phyloP scores from a whole-genome alignment of 768 basidiomycete genomes.

The Tricholoma matsutake region DNA sequence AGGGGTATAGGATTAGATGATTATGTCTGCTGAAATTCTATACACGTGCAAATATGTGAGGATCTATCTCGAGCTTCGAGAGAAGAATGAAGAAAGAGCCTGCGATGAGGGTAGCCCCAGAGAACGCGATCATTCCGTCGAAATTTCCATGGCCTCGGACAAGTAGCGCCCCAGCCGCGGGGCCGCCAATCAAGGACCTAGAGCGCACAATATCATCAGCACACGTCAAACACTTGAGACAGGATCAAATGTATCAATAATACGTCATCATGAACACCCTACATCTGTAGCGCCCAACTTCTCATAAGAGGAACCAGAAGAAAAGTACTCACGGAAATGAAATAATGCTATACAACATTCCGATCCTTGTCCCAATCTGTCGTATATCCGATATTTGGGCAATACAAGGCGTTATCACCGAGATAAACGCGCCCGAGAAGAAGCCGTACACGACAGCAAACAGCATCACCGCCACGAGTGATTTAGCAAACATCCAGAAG shows the following conservation, averaged over 20 bases:
- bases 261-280: not conserved
- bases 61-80: slow-evolving; percentile 45
- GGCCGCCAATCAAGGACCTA: slow-evolving; percentile 64
- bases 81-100: slow-evolving; percentile 58
- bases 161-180: slow-evolving; percentile 59
- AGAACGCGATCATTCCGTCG: slow-evolving; percentile 53
- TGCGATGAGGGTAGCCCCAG: slow-evolving; percentile 54
- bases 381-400: slow-evolving; percentile 59
- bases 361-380: slow-evolving; percentile 62
- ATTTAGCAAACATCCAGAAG: slow-evolving; percentile 51
- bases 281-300: not conserved
- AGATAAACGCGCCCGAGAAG: slow-evolving; percentile 65
- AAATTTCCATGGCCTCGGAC: slow-evolving; percentile 40
- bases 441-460: slow-evolving; percentile 62
- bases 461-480: slow-evolving; percentile 38
- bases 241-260: not conserved
- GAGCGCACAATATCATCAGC: not conserved
- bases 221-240: not conserved
- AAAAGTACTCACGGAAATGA: slow-evolving; percentile 63
- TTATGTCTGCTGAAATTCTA: slow-evolving; percentile 20
- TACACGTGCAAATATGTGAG: slow-evolving; percentile 41
- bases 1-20: too few species aligned
- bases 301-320: not conserved
- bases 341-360: slow-evolving; percentile 60
- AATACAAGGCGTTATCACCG: slow-evolving; percentile 64